These are phyloP conservation scores for Lichina pygmaea DNA, from an alignment of 495 filamentous ascomycete species.

Conservation along the genomic window DNA sequence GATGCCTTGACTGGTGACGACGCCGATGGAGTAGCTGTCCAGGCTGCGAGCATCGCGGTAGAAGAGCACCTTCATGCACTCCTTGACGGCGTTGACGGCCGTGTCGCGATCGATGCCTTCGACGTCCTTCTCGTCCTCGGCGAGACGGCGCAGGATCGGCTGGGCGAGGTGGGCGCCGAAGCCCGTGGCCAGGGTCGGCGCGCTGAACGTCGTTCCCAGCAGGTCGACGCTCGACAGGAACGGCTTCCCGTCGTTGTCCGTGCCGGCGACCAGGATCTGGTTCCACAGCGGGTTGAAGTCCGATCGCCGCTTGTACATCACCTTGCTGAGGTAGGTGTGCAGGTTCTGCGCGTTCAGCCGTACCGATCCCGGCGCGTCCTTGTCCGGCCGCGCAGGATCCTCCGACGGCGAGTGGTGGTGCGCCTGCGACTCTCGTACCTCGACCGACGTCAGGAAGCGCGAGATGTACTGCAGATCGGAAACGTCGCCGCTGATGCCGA, in stretches of 20 bases:
- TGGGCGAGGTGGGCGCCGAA: constrained; percentile 83
- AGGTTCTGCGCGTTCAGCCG: constrained; percentile 71
- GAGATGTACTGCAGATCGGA: constrained; percentile 97
- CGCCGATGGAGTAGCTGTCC: constrained; percentile 73
- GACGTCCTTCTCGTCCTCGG: constrained; percentile 54
- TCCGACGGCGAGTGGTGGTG: constrained; percentile 5
- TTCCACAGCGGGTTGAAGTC: constrained; percentile 98
- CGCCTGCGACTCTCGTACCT: constrained; percentile 71
- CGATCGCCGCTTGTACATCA: constrained; percentile 78
- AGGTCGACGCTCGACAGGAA: constrained; percentile 81
- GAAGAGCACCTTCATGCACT: constrained; percentile 95
- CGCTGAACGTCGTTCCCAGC: constrained; percentile 70
- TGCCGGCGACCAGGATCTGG: constrained; percentile 64
- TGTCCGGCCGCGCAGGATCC: not conserved
- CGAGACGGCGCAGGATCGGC: constrained; percentile 60
- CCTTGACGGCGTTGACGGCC: constrained; percentile 53
- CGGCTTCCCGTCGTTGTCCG: constrained; percentile 53
- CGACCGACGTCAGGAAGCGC: constrained; percentile 61
- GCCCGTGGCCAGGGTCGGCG: constrained; percentile 72
- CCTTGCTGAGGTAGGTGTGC: constrained; percentile 82
- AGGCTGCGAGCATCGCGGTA: constrained; percentile 86
- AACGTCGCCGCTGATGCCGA: constrained; percentile 84
- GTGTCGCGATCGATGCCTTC: constrained; percentile 43
- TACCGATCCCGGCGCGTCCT: not conserved
- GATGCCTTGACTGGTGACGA: constrained; percentile 52